Evolutionary conservation across 148 eudicot genomes (phyloP).

Genomic region (Nyssa sinensis): DNA sequence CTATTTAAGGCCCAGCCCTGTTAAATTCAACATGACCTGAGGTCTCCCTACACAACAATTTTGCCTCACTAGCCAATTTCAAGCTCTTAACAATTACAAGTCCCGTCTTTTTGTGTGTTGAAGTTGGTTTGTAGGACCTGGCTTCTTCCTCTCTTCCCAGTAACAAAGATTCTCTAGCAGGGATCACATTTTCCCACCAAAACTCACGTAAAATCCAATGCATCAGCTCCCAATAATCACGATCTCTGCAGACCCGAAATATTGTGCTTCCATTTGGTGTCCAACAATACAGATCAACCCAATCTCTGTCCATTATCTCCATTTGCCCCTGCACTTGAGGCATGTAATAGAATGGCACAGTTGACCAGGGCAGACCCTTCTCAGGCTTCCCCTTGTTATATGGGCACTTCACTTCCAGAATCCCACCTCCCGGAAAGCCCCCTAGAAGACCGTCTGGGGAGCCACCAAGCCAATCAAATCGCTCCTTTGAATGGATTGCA

Average conservation of each 20-base stretch:
- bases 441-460: conserved; percentile 93
- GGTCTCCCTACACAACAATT: conserved; percentile 76
- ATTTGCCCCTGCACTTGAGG: conserved; percentile 96
- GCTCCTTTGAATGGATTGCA: conserved; percentile 70
- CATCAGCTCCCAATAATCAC: conserved; percentile 72
- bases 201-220: conserved; percentile 74
- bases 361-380: conserved; percentile 69
- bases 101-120: conserved; percentile 71
- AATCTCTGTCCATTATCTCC: conserved; percentile 83
- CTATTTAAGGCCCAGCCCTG: conserved; percentile 22
- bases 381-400: conserved; percentile 76
- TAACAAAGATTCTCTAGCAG: conserved; percentile 64
- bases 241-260: conserved; percentile 67
- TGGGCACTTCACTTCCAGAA: conserved; percentile 92
- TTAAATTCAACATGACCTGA: conserved; percentile 80
- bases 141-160: conserved; percentile 62
- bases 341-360: conserved; percentile 91
- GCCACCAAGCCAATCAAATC: conserved; percentile 78
- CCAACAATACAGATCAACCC: conserved; percentile 88
- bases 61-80: conserved; percentile 63
- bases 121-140: conserved; percentile 49
- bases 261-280: conserved; percentile 81
- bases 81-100: conserved; percentile 52
- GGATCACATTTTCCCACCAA: conserved; percentile 93
- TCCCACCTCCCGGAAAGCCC: conserved; percentile 56